Conservation (phyloP, 768 basidiomycete species). For the Myochromella boudieri region DNA sequence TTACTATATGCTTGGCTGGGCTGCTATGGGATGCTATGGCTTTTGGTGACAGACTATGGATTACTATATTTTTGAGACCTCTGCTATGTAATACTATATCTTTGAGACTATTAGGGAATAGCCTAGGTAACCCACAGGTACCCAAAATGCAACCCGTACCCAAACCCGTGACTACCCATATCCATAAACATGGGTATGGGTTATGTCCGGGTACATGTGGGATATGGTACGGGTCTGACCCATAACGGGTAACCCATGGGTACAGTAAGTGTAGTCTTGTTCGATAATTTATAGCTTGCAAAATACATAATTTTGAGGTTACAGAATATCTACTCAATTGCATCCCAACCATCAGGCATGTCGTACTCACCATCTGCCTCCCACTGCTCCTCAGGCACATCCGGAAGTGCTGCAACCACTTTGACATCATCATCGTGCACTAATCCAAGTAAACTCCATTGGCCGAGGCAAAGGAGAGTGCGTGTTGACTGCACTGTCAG, state of each 20-base stretch:
- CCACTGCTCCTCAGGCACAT: slow-evolving; percentile 8
- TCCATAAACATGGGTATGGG: too few relatives aligned
- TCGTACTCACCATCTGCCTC: too few relatives aligned
- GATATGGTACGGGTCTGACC: background rate
- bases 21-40: too few relatives aligned
- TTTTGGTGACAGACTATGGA: too few relatives aligned
- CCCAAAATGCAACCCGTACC: slow-evolving; percentile 1
- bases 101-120: too few relatives aligned
- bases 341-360: slow-evolving; percentile 3
- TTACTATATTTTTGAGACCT: too few relatives aligned
- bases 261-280: background rate
- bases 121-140: too few relatives aligned
- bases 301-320: background rate
- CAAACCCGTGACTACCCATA: background rate
- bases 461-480: background rate
- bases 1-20: too few relatives aligned
- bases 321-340: background rate
- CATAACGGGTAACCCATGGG: too few relatives aligned
- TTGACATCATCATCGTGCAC: slow-evolving; percentile 13
- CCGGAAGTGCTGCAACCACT: slow-evolving; percentile 2
- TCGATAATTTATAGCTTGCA: too few relatives aligned
- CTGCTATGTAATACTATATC: too few relatives aligned
- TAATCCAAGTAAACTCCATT: slow-evolving; percentile 24
- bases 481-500: slow-evolving; percentile 1
- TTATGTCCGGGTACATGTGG: background rate